Percentiles rank a stretch among this genome's conserved stretches.
phyloP scores from a whole-genome alignment of 176 grass and related monocot genomes.

The Raddia distichophylla region DNA sequence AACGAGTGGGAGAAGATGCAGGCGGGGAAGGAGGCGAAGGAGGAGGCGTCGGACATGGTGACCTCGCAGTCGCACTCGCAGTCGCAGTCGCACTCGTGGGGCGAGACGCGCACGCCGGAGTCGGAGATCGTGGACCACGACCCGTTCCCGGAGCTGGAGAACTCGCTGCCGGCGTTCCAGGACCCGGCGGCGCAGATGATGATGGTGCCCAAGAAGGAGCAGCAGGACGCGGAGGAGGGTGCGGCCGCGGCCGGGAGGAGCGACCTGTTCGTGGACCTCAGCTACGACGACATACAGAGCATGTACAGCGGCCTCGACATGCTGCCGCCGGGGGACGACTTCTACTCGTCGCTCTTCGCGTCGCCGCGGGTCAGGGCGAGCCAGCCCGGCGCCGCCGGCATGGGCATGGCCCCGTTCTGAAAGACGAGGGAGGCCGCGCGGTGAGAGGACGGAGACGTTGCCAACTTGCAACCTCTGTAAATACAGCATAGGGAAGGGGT shows the following conservation, averaged over 20 bases:
- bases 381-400: slow-evolving; percentile 22
- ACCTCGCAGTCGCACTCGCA: slow-evolving; percentile 45
- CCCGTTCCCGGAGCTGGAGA: slow-evolving; percentile 49
- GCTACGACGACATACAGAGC: slow-evolving; percentile 65
- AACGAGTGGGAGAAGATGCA: slow-evolving; percentile 87
- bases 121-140: slow-evolving; percentile 68
- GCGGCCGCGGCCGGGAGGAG: slow-evolving; percentile 6
- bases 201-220: slow-evolving; percentile 60
- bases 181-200: slow-evolving; percentile 28
- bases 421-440: background rate
- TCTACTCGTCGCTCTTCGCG: slow-evolving; percentile 54
- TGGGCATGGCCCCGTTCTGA: slow-evolving; percentile 47
- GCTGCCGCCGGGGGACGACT: slow-evolving; percentile 49
- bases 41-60: slow-evolving; percentile 49
- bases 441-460: background rate
- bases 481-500: slow-evolving; percentile 36
- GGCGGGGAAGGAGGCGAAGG: slow-evolving; percentile 39
- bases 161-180: slow-evolving; percentile 47
- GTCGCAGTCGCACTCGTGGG: slow-evolving; percentile 61
- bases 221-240: slow-evolving; percentile 25
- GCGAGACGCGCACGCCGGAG: slow-evolving; percentile 65
- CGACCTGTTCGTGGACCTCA: slow-evolving; percentile 60
- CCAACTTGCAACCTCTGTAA: slow-evolving; percentile 26
- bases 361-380: slow-evolving; percentile 36
- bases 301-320: slow-evolving; percentile 61